These are phyloP conservation scores for Elsinoe perseae DNA, from an alignment of 2,329 filamentous ascomycete species.

Conservation along the genomic window DNA sequence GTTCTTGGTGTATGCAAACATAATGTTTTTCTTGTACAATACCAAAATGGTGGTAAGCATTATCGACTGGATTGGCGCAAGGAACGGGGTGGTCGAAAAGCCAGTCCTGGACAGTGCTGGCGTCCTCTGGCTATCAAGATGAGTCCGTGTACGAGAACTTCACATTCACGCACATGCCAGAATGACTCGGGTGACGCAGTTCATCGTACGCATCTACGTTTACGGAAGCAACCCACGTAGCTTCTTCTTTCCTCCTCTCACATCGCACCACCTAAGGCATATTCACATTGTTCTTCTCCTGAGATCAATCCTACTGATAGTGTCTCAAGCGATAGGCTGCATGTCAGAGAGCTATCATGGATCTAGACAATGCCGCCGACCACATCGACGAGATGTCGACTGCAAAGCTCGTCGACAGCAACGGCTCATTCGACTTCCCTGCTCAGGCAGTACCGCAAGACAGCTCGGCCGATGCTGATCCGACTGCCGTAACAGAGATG, in stretches of 20 bases:
- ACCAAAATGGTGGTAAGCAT: background rate
- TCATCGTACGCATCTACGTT: background rate
- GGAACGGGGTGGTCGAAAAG: background rate
- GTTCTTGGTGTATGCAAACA: background rate
- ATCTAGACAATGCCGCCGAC: background rate
- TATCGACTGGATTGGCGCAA: slow-evolving; percentile 3
- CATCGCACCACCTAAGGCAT: background rate
- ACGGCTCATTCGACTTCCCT: background rate
- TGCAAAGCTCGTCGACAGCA: background rate
- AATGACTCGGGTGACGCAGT: background rate
- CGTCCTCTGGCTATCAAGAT: background rate
- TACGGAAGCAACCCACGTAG: background rate
- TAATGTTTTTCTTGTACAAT: background rate
- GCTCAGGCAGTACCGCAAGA: background rate
- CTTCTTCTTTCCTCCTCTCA: background rate
- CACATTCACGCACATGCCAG: background rate
- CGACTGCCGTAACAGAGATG: background rate
- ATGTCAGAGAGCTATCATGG: background rate
- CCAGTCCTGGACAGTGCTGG: background rate
- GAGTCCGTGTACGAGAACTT: background rate
- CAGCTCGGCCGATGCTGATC: background rate
- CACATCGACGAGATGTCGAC: background rate
- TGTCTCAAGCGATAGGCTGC: background rate
- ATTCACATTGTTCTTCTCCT: background rate
- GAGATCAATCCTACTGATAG: background rate